These are phyloP conservation scores for Bertia moriformis DNA, from an alignment of 2,329 filamentous ascomycete species.

Conservation along the genomic window DNA sequence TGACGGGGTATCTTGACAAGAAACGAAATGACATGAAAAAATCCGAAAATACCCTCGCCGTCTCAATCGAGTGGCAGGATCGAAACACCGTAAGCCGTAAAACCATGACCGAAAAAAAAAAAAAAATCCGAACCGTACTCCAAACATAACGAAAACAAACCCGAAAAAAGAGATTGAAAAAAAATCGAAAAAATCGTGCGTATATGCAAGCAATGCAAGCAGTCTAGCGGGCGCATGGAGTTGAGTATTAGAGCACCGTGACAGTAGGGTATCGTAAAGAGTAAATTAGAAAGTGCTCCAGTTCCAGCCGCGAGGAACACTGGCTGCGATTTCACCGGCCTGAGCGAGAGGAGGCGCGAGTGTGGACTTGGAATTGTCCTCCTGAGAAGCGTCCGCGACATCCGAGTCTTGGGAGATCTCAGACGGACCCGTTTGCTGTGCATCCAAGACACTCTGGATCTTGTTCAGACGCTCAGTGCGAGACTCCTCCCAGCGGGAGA, in stretches of 20 bases:
- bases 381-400: not conserved
- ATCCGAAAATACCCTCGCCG: no score
- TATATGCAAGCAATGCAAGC: no score
- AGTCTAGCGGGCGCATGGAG: no score
- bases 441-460: slow-evolving; percentile 20
- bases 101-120: not conserved
- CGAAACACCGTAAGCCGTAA: no score
- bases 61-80: no score
- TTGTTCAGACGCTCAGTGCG: slow-evolving; percentile 32
- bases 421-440: slow-evolving; percentile 8
- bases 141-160: not conserved
- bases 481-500: slow-evolving; percentile 35
- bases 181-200: no score
- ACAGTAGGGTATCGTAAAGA: no score
- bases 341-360: slow-evolving; percentile 9
- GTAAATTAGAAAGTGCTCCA: slow-evolving; percentile 43
- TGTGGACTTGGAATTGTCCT: slow-evolving; percentile 3
- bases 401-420: slow-evolving; percentile 1
- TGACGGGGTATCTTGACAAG: no score
- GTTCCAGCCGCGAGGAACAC: slow-evolving; percentile 41
- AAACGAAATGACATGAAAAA: no score
- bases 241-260: no score
- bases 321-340: slow-evolving; percentile 28
- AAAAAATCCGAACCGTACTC: not conserved
- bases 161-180: no score